Percentiles rank a stretch among this genome's conserved stretches.
phyloP scores from a whole-genome alignment of 768 basidiomycete species.

The Termitomyces sp. region DNA sequence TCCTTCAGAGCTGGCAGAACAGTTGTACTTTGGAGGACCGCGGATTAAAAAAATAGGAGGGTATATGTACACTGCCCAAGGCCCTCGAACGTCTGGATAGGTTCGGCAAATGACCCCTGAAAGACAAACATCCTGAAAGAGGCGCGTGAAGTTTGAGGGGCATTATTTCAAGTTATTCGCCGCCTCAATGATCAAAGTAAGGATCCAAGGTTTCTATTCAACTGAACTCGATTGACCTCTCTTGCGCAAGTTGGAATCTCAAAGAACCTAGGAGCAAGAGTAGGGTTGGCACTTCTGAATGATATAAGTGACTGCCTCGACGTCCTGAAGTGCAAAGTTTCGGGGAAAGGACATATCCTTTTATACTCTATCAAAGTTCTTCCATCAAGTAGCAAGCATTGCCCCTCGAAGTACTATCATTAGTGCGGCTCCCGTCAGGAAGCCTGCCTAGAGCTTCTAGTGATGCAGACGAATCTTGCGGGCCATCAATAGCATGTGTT shows the following conservation, averaged over 20 bases:
- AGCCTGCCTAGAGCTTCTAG: background rate
- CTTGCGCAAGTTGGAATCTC: background rate
- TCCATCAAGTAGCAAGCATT: background rate
- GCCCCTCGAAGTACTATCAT: background rate
- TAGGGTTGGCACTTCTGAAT: background rate
- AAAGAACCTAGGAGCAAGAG: background rate
- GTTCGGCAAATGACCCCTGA: too few relatives aligned
- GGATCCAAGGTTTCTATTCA: background rate
- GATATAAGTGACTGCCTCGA: background rate
- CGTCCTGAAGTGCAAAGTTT: background rate
- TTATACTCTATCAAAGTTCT: background rate
- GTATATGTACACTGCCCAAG: too few relatives aligned
- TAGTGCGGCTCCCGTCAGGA: background rate
- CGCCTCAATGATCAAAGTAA: background rate
- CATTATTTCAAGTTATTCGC: too few relatives aligned
- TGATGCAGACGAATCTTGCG: background rate
- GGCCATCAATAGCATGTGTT: background rate
- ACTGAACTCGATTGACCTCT: background rate
- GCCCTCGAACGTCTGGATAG: too few relatives aligned
- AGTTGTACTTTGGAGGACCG: too few relatives aligned
- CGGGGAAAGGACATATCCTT: background rate
- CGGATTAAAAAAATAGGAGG: too few relatives aligned
- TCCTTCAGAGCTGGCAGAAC: too few relatives aligned
- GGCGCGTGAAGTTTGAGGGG: too few relatives aligned
- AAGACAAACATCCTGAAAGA: too few relatives aligned